Evolutionary conservation across 352 stramenopile species (phyloP), one percentile per base, ranked within the genome.

Genomic region (Phytophthora lateralis): DNA sequence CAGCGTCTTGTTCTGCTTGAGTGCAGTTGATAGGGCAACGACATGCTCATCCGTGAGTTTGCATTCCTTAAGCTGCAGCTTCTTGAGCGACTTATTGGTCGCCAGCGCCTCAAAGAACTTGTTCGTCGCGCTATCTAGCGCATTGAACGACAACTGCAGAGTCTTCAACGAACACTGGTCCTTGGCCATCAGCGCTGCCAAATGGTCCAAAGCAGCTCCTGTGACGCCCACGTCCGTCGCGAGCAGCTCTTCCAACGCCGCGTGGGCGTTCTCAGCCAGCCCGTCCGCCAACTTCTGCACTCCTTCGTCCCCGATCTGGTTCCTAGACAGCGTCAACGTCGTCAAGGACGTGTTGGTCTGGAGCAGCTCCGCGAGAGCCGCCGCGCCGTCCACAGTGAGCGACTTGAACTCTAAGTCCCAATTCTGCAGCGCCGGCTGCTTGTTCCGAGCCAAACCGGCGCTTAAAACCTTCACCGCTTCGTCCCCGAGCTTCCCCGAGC

Each of bases 321-420:
- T 94, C n/a, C 83, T 79, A 0, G 83, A 82, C 10, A 95, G 45
- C 6, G 68, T 82, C 27, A 95, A 55, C 32, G 73, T 79, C 35
- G 29, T 69, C 21, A 95, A 63, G 4, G 53, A 65, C 17, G 63
- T 62, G 53, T 84, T 88, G 34, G 39, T 71, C 20, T 56, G 59
- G 17, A 95, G 78, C 52, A 95, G 58, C 27, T 78, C 60, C 1
- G 75, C 80, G 24, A 95, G 52, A 2, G 82, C 72, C 20, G 60
- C 47, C 0, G 71, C 76, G n/a, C 85, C 83, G 0, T 64, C 55
- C 29, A 71, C 66, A 12, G 72, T 59, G 3, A 93, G 62, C 12
- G 65, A 77, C 66, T 95, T 95, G 65, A 85, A 72, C 60, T 93
- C 83, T 27, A 95, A 73, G 41, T 92, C 82, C 80, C 82, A 92